phyloP scores from a whole-genome alignment of 306 rosid species.

The Vigna unguiculata region DNA sequence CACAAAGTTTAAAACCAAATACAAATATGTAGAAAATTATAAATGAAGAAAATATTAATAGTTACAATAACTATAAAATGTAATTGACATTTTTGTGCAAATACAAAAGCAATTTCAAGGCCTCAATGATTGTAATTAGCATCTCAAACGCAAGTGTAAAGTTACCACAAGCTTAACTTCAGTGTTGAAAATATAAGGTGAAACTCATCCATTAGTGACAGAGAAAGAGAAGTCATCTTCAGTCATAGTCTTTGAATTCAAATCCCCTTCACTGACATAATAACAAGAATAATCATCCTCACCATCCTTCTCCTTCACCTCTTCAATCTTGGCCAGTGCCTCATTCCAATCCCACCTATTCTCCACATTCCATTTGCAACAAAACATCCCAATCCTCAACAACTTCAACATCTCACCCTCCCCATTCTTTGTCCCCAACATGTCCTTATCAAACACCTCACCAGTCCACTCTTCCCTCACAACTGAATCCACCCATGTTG shows the following conservation, averaged over 20 bases:
- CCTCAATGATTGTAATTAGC: not conserved
- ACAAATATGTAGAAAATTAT: not conserved
- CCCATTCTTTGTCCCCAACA: slow-evolving; percentile 49
- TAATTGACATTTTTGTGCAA: not conserved
- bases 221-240: slow-evolving; percentile 67
- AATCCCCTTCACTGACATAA: slow-evolving; percentile 61
- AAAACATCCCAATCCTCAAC: slow-evolving; percentile 67
- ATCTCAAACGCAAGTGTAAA: too few species aligned
- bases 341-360: slow-evolving; percentile 65
- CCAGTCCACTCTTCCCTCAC: slow-evolving; percentile 82
- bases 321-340: slow-evolving; percentile 65
- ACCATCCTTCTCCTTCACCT: slow-evolving; percentile 61
- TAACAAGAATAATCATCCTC: slow-evolving; percentile 57
- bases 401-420: slow-evolving; percentile 73
- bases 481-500: slow-evolving; percentile 70
- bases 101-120: not conserved
- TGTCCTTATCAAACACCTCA: slow-evolving; percentile 71
- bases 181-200: not conserved
- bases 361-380: slow-evolving; percentile 60
- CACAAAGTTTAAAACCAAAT: not conserved
- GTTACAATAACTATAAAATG: not conserved
- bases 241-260: slow-evolving; percentile 52
- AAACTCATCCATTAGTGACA: slow-evolving; percentile 15
- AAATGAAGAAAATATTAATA: not conserved
- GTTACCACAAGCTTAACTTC: not conserved